Conservation (phyloP, 192 early-diverging fungal species). For the Diversispora eburnea region DNA sequence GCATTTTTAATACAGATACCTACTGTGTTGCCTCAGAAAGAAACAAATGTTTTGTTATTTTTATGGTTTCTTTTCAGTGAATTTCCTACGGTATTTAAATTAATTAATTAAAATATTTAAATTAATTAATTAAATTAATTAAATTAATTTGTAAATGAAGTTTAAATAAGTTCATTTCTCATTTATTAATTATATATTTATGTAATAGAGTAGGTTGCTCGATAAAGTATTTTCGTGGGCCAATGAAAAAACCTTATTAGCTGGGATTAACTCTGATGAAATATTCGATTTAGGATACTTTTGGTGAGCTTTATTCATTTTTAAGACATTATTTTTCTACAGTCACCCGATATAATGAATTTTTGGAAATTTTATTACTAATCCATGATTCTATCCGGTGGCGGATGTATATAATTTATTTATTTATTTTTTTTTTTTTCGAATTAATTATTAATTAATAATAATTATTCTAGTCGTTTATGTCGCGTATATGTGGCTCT, state of each 20-base stretch:
- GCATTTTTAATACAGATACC: not conserved
- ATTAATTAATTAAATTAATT: too few relatives aligned
- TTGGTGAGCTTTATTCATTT: not conserved
- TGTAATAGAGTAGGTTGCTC: slow-evolving; percentile 6
- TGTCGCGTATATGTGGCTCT: slow-evolving; percentile 4
- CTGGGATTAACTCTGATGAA: not conserved
- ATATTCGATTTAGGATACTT: not conserved
- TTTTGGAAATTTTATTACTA: too few relatives aligned
- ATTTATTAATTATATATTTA: not conserved
- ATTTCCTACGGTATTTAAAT: not conserved
- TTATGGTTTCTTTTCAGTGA: not conserved
- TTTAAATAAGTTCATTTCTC: not conserved
- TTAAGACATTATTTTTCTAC: too few relatives aligned
- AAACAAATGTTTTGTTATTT: slow-evolving; percentile 10
- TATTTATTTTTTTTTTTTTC: not conserved
- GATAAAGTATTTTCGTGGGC: not conserved
- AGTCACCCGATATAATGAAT: not conserved
- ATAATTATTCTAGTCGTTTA: not conserved
- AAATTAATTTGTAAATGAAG: too few relatives aligned
- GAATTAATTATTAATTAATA: not conserved
- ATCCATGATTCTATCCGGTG: too few relatives aligned
- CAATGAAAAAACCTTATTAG: not conserved
- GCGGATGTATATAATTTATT: too few relatives aligned
- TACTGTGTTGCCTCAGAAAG: not conserved
- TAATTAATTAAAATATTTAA: not conserved